Percentiles rank a stretch among this genome's conserved stretches.
These are phyloP conservation scores for Erodium maritimum DNA, from an alignment of 345 rosid species.

Conservation along the genomic window DNA sequence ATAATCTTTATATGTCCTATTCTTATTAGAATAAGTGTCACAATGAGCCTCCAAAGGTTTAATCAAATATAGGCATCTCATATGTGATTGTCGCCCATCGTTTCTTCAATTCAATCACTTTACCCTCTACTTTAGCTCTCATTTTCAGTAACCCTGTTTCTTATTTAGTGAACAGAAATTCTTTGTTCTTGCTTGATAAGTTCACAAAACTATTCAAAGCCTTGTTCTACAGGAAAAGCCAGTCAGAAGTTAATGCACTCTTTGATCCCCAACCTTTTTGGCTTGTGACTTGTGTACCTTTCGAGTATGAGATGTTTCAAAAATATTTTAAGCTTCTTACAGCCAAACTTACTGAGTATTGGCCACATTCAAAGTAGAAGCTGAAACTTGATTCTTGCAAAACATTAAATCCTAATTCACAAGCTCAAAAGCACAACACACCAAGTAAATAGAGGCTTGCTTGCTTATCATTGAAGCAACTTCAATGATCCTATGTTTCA, in stretches of 20 bases:
- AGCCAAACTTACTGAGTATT: no score
- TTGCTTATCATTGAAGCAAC: neutral
- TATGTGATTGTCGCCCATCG: neutral
- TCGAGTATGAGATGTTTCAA: no score
- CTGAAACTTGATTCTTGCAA: no score
- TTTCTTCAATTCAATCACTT: neutral
- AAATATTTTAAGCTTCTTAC: no score
- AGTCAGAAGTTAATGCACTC: neutral
- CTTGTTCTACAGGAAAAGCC: neutral
- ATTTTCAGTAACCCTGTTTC: neutral
- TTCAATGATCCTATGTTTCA: neutral
- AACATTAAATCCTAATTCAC: no score
- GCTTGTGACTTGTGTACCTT: no score
- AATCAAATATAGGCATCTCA: neutral
- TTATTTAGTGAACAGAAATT: neutral
- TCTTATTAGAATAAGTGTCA: neutral
- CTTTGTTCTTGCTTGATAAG: neutral
- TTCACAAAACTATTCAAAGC: neutral
- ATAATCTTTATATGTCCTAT: neutral
- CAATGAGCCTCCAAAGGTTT: neutral
- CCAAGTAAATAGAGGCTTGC: no score
- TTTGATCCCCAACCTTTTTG: no score
- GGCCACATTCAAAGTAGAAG: no score
- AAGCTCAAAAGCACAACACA: no score
- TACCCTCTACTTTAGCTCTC: neutral